Base-by-base conservation (phyloP, 73 alveolate genomes). In the Tetrahymena borealis region DNA sequence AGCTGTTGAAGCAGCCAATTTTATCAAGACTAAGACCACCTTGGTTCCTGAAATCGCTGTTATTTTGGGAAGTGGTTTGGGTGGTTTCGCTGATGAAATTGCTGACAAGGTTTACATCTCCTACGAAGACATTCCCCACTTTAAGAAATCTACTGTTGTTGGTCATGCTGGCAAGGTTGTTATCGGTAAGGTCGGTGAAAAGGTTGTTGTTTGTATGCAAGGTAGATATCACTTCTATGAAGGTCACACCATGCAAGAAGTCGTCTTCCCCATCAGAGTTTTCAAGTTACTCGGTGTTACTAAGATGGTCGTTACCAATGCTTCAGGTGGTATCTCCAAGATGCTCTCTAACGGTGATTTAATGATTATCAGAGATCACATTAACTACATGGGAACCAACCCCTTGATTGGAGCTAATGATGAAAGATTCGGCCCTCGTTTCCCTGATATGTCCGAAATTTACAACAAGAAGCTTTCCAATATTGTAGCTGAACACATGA, bases 251-350 rank as follows among this genome's bases (percentile, higher is more conserved):
- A 78, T 78, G 33, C 18, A 90, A n/a, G 60, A 90, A 37, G 78
- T 35, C 11, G 90, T 78, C 32, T 90, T 90, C 90, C 93, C 93
- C 4, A 78, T 90, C 28, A 60, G 90, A 18, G 90, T 90, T 43
- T 43, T 90, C 90, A 36, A 90, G 90, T 37, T 36, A 38, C 79
- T 60, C 31, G 93, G 93, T 18, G 79, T 90, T 38, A 90, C 90
- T 35, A 90, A 35, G 20, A 60, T 90, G 78, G 90, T 90, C 60
- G 90, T 90, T 37, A 90, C 93, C 8, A 90, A 90, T 18, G 93
- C 93, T 4, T 60, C 93, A n/a, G 93, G 93, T 37, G 93, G 93
- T 78, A 90, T 90, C 60, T 40, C 78, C 60, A 90, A 90, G 90
- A 90, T 40, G 40, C 79, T 90, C 90, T 38, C 8, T 38, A 90